Percentiles rank a stretch among this genome's conserved stretches.
Conservation (phyloP, 75 land plant species). For the Selaginella moellendorffii region DNA sequence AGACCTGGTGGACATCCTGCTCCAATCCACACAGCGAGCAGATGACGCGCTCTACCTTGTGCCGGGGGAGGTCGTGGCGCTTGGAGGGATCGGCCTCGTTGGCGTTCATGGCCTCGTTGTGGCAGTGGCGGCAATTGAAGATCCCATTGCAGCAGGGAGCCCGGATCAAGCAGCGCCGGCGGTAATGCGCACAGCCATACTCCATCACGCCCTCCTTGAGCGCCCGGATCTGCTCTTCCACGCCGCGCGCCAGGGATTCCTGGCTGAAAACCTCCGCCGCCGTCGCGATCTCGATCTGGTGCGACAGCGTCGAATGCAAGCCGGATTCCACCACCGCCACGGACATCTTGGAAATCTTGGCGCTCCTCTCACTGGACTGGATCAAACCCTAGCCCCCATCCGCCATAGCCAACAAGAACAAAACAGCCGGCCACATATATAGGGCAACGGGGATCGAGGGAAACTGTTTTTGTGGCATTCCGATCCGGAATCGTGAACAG, state of each 20-base stretch:
- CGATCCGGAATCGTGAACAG: neutral
- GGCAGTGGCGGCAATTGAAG: slow-evolving; percentile 82
- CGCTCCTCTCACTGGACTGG: too few relatives aligned
- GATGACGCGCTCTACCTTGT: slow-evolving; percentile 58
- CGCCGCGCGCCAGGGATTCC: neutral
- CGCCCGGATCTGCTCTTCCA: neutral
- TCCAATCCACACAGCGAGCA: slow-evolving; percentile 82
- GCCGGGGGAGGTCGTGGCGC: slow-evolving; percentile 49
- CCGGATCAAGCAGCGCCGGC: slow-evolving; percentile 68
- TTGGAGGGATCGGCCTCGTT: slow-evolving; percentile 31
- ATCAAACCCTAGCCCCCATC: too few relatives aligned
- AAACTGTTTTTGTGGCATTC: neutral
- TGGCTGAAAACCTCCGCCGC: too few relatives aligned
- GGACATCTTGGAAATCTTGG: neutral
- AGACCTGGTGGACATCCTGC: slow-evolving; percentile 68
- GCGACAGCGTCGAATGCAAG: neutral
- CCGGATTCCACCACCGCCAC: neutral
- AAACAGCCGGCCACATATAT: neutral
- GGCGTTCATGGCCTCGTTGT: slow-evolving; percentile 58
- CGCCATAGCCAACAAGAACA: neutral
- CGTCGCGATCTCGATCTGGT: neutral
- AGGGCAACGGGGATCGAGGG: neutral
- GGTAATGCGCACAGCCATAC: slow-evolving; percentile 57
- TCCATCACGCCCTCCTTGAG: neutral
- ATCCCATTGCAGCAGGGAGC: slow-evolving; percentile 88